Base-by-base conservation (phyloP, 176 grass and related monocot species). In the Pontederia crassipes region DNA sequence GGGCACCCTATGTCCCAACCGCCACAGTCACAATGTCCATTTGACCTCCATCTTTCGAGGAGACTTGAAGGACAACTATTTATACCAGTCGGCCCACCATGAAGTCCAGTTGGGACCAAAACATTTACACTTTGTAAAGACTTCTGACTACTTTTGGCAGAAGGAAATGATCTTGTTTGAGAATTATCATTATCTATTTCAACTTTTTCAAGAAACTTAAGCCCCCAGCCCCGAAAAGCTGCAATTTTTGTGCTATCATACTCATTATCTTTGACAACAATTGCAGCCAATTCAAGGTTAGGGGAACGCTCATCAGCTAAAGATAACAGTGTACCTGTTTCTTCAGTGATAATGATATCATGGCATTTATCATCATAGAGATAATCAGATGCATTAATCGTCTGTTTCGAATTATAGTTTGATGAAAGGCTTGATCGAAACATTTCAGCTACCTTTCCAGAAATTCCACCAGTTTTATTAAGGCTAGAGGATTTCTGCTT, bases 1-100 rank as follows among this genome's bases (percentile, higher is more conserved):
- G 68, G 80, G 49, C 80, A 82, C 0, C 80, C 80, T 57, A 77
- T 13, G 72, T 82, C 80, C 80, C 80, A 82, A 11, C 80, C 80
- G 45, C 80, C 74, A 50, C 80, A 82, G 58, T 82, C 80, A 55
- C 80, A 82, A 17, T 49, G 54, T 52, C 80, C 74, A 56, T 17
- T 55, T 4, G 80, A 77, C 32, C 56, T 76, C 80, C 80, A 82
- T 55, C 80, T 72, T 8, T 82, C 68, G 17, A 64, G 50, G 49
- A 82, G 55, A 56, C 61, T 68, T 18, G 72, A 77, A 12, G 74
- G 80, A 12, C 54, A 67, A 12, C 20, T 11, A 61, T 10, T 49
- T 49, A 10, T 65, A 2, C 29, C 62, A 32, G 65, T 24, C 52
- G 80, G 80, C 12, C 68, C 48, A 13, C 80, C 80, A 68, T 82